Evolutionary conservation across 1,139 yeast species (phyloP).

Genomic region (Debaryomyces udenii): DNA sequence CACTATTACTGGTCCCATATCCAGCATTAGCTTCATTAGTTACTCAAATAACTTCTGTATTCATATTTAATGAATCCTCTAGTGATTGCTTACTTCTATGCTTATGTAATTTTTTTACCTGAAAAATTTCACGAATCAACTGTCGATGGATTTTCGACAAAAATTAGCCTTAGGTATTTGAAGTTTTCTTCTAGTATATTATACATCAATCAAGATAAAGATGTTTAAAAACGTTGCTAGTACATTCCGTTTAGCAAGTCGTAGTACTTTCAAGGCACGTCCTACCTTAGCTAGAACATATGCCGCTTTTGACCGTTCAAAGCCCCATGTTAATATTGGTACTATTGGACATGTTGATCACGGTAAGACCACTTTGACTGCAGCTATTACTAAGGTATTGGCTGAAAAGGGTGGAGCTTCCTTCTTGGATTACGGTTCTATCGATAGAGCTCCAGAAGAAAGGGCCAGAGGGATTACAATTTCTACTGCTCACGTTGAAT

Average conservation of each 20-base stretch:
- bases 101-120: conserved; percentile 3
- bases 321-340: conserved; percentile 96
- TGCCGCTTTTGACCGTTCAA: conserved; percentile 84
- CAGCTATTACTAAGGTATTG: conserved; percentile 96
- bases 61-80: too few relatives aligned
- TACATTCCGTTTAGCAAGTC: conserved; percentile 24
- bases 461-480: conserved; percentile 99
- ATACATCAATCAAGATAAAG: conserved; percentile 8
- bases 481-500: conserved; percentile 96
- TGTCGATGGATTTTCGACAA: conserved; percentile 28
- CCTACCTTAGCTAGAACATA: conserved; percentile 45
- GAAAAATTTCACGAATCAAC: conserved; percentile 12
- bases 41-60: background rate
- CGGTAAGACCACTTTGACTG: conserved; percentile 97
- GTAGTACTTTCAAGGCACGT: conserved; percentile 22
- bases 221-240: conserved; percentile 29
- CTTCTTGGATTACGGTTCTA: conserved; percentile 89
- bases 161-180: conserved; percentile 18
- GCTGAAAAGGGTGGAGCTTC: conserved; percentile 88
- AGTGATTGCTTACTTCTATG: background rate
- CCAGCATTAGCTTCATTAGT: background rate
- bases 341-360: conserved; percentile 95
- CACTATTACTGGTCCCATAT: conserved; percentile 1
- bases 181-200: conserved; percentile 14
- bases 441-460: conserved; percentile 99